Conservation (phyloP, 148 eudicot species). For the Spergularia bocconei region DNA sequence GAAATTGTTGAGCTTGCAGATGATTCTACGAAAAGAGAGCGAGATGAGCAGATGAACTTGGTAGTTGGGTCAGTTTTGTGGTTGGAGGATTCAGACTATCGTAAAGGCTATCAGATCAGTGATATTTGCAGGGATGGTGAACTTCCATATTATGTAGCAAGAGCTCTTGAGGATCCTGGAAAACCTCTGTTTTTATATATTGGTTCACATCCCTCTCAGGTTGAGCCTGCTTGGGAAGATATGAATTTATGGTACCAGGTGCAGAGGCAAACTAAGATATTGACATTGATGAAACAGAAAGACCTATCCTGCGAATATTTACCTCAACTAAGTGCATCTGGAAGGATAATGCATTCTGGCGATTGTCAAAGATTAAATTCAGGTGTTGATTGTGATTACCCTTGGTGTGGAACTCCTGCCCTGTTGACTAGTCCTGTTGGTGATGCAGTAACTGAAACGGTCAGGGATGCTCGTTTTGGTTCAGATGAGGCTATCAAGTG, state of each 20-base stretch:
- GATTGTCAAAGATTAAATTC: constrained; percentile 55
- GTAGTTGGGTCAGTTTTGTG: constrained; percentile 62
- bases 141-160: constrained; percentile 56
- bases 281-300: constrained; percentile 77
- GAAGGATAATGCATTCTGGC: constrained; percentile 69
- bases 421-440: constrained; percentile 88
- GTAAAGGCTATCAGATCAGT: constrained; percentile 62
- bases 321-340: constrained; percentile 72
- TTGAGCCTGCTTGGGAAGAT: constrained; percentile 94
- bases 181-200: constrained; percentile 54
- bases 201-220: constrained; percentile 83
- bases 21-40: constrained; percentile 46
- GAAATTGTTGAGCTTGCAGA: constrained; percentile 87
- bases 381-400: constrained; percentile 63
- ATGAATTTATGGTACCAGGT: constrained; percentile 96
- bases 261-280: constrained; percentile 91
- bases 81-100: constrained; percentile 68
- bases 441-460: constrained; percentile 58
- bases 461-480: constrained; percentile 48
- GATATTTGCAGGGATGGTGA: constrained; percentile 67
- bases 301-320: constrained; percentile 73
- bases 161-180: constrained; percentile 59
- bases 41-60: constrained; percentile 52
- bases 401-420: constrained; percentile 87
- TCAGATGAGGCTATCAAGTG: constrained; percentile 74